Base-by-base conservation (phyloP, 345 rosid genomes). In the Noccaea bulbosa region DNA sequence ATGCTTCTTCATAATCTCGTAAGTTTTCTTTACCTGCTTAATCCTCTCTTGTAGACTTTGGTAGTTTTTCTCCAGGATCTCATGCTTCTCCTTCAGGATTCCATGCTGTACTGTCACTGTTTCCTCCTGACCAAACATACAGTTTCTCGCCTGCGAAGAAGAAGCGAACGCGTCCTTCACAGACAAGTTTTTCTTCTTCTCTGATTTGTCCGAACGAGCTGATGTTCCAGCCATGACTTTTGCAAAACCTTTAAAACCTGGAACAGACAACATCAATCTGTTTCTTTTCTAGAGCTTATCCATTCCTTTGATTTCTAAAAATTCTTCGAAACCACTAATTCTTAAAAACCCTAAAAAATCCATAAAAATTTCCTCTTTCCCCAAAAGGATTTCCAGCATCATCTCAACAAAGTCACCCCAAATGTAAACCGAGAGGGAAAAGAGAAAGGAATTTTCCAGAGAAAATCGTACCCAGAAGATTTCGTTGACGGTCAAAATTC, bases 41-140 rank as follows among this genome's bases (percentile, higher is more conserved):
- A 38, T 0, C 11, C 24, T 55, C 16, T 46, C 15, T 4, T 46
- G 9, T 14, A 64, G 58, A 45, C 34, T 7, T 20, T 35, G 43
- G 30, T 45, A 53, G 10, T 65, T 41, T 11, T 7, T 47, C 16
- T 0, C 1, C 24, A 64, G 9, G 4, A 5, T 54, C 64, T 72
- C 57, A n/a, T 72, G 64, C 22, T 72, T 54, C 70, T 72, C 70
- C 76, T 15, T 63, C 33, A 64, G 46, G 8, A 27, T 65, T 0
- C 56, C 45, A 56, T 65, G 7, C 38, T 56, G 59, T 32, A 27
- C 0, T 15, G 15, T 0, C 20, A 44, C 0, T 7, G 2, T 4
- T 11, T 4, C 30, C 63, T 54, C 54, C 30, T 15, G 34, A 56
- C 40, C 55, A 35, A 68, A 67, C 70, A 54, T n/a, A 9, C 24